phyloP scores from a whole-genome alignment of 2,329 filamentous ascomycete species.

The Aureobasidium sp. region DNA sequence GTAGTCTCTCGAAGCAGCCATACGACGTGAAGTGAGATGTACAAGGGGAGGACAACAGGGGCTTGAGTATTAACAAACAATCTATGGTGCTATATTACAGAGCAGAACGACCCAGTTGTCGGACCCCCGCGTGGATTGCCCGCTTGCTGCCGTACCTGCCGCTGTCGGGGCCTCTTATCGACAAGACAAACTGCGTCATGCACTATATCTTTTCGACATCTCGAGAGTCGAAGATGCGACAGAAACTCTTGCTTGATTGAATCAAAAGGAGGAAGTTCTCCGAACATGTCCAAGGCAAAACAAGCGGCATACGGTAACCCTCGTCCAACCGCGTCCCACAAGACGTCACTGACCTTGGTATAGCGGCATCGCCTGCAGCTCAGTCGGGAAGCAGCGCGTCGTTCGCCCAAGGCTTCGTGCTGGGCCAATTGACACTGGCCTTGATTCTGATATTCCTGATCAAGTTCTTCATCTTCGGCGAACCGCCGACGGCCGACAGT shows the following conservation, averaged over 20 bases:
- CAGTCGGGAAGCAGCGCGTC: conserved; percentile 47
- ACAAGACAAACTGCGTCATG: conserved; percentile 6
- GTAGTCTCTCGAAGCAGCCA: conserved; percentile 1
- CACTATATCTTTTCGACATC: neutral
- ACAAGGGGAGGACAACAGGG: neutral
- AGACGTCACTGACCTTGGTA: neutral
- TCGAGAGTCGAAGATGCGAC: neutral
- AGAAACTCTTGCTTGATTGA: neutral
- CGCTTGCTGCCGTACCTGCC: neutral
- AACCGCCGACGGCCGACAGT: conserved; percentile 74
- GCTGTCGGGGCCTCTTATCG: conserved; percentile 6
- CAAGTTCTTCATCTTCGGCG: conserved; percentile 99
- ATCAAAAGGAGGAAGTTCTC: neutral
- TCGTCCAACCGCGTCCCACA: neutral
- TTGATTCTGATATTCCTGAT: conserved; percentile 90
- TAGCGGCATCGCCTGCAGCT: neutral
- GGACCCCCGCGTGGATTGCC: neutral
- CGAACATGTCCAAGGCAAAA: conserved; percentile 28
- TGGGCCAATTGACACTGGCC: conserved; percentile 88
- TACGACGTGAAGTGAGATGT: neutral
- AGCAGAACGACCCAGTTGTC: neutral
- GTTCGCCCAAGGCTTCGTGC: conserved; percentile 86
- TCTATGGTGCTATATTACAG: neutral
- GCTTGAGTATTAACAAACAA: neutral
- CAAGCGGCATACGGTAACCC: conserved; percentile 15